Evolutionary conservation across 331 rosid genomes (phyloP), one percentile per base, ranked within the genome.

Genomic region (Erythrophleum ivorense): DNA sequence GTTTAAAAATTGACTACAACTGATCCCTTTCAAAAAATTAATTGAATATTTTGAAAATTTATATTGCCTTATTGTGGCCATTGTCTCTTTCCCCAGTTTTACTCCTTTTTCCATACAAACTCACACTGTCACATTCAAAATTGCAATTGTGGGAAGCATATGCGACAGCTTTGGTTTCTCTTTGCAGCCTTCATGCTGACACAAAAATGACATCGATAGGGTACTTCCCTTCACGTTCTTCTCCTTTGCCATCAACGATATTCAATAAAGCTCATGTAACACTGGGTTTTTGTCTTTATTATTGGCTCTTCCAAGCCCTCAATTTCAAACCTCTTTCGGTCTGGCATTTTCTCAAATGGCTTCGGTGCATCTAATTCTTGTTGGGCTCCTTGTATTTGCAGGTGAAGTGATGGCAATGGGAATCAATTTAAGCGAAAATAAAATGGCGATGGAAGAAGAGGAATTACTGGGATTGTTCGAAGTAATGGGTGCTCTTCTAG

Each of bases 401-500:
- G 75, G 82, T 41, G 82, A 75, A 63, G 55, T 79, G 76, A 13
- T 84, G 46, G 73, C 79, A 40, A 76, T 65, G 66, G 62, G 18
- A 12, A 19, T 63, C 8, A 53, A 12, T 33, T 40, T 69, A 62
- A 64, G 48, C 15, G 84, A 75, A 58, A 60, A 67, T 60, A 84
- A 78, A 53, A 70, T 71, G 57, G 86, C 71, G 31, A 89, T 92
- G 95, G 91, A 85, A 71, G 87, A 85, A 70, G 77, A 84, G 0
- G 98, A 94, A 76, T 82, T 87, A 82, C n/a, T 86, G 83, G 98
- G 92, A n/a, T 84, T 91, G 52, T 90, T 81, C 78, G 88, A 94
- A 78, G 97, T 92, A 1, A 79, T 92, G 85, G 86, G 82, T 48
- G 91, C 90, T 83, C 90, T 92, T 82, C 34, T 94, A 0, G 95